Base-by-base conservation (phyloP, 1,284 basidiomycete species). In the Crucibulum parvulum region DNA sequence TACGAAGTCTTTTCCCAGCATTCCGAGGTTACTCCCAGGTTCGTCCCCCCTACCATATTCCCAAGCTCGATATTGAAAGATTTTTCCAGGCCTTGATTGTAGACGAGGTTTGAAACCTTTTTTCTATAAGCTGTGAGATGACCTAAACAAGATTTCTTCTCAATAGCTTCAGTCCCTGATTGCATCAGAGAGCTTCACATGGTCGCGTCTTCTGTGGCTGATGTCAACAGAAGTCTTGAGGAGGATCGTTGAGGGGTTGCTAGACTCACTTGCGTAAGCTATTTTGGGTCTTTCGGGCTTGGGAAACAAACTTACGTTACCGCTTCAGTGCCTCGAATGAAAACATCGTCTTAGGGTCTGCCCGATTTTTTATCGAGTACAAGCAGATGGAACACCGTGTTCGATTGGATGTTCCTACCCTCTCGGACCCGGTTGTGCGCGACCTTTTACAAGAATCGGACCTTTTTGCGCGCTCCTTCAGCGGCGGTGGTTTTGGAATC, bases 371-470 rank as follows among this genome's bases (percentile, higher is more conserved):
- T 48, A 85, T 94, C 66, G 91, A 94, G 73, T 87, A 88, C 64
- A 83, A 88, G 58, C 93, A 93, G 72, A 82, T 95, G 71, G 83
- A 88, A 62, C 87, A 91, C 62, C 87, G 91, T 60, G 80, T 95
- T 34, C 87, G 86, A 45, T 83, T 94, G 57, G 91, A 94, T 67
- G 83, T 93, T 43, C 92, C 91, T 55, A 89, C 91, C 5, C 80
- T 93, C 51, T 81, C 88, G 51, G 89, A 93, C 68, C 88, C 91
- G 41, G 73, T 80, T 61, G 81, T 91, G 18, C 86, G 87, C 56
- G 91, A 92, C 66, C 82, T 94, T 37, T 80, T 94, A n/a, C 87
- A 90, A 64, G 93, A 95, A 75, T 92, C 92, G 13, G 93, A 93
- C 67, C 82, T 90, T 31, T 91, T 92, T 68, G 89, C 91, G 48